Evolutionary conservation across 495 filamentous ascomycete species (phyloP), one percentile per base, ranked within the genome.

Genomic region (Hapsidospora chrysogenum): DNA sequence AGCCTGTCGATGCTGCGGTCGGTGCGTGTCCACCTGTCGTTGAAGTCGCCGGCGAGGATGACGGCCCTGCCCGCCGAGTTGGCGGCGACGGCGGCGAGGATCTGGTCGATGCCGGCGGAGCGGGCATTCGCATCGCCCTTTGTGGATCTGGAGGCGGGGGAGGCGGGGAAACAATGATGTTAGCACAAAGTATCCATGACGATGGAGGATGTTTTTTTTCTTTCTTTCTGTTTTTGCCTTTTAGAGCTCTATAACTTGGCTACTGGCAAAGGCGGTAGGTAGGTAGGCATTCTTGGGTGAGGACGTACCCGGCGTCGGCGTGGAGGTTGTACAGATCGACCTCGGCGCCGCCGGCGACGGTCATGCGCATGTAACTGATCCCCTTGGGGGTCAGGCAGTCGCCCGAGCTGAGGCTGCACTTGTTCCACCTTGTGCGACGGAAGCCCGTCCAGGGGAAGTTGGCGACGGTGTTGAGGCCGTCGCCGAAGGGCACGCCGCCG

Each of bases 341-440:
- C 37, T 67, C 74, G 0, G 55, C 56, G 6, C 54, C 56, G 19
- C 48, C 48, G 10, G 40, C 36, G 18, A 69, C 31, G 18, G 54
- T 42, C 22, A 60, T 47, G 6, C 69, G 61, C 71, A 74, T 74
- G 32, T 68, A 68, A 0, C 71, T 72, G 43, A 72, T 74, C 3
- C 73, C 74, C 47, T 79, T 79, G 9, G 72, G 73, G 7, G 72
- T 76, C 26, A 76, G 46, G 43, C 74, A 79, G 42, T 79, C 73
- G 0, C 57, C 62, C 3, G 62, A 66, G 1, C 57, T 60, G 47
- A 68, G 50, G 22, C 61, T 66, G 51, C 73, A 79, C 0, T 41
- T 58, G 13, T 52, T 45, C 74, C 74, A 79, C 33, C 71, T 70
- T 17, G 56, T 52, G 6, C 72, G 68, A 26, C 54, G 50, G 45